A percentile compares a stretch with the other conserved stretches of the same genome.
phyloP scores from a whole-genome alignment of 2,329 filamentous ascomycete genomes.

The Colletotrichum acutatum region DNA sequence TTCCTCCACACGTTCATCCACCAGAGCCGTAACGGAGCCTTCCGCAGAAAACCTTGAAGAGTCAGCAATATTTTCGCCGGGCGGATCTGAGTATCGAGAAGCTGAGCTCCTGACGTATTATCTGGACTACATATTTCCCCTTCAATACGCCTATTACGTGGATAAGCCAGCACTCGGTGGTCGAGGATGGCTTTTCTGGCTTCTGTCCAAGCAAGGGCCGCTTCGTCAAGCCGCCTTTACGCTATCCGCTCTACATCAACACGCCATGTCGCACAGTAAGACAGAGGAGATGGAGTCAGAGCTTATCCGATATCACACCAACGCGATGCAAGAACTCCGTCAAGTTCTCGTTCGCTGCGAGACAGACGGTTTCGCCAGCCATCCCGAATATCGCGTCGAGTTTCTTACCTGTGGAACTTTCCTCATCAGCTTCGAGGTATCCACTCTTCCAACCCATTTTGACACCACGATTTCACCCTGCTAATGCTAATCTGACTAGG shows the following conservation, averaged over 20 bases:
- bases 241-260: constrained; percentile 42
- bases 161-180: constrained; percentile 41
- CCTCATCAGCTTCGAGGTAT: constrained; percentile 43
- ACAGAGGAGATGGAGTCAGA: constrained; percentile 38
- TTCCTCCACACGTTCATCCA: not conserved
- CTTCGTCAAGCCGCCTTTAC: constrained; percentile 41
- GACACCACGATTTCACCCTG: not conserved
- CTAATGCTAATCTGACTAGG: constrained; percentile 21
- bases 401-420: constrained; percentile 41
- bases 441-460: not conserved
- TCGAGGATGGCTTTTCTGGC: constrained; percentile 42
- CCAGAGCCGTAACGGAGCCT: not conserved
- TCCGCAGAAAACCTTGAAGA: not conserved
- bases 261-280: constrained; percentile 35
- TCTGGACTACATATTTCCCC: constrained; percentile 42
- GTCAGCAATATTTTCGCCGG: not conserved
- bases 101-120: constrained; percentile 43
- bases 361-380: constrained; percentile 10
- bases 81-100: constrained; percentile 34
- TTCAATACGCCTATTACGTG: constrained; percentile 42
- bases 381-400: constrained; percentile 39
- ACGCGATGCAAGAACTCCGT: constrained; percentile 40
- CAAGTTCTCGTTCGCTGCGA: constrained; percentile 33
- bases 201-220: constrained; percentile 37
- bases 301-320: constrained; percentile 40